phyloP scores from a whole-genome alignment of 352 stramenopile species.

The Globisporangium perplexum region DNA sequence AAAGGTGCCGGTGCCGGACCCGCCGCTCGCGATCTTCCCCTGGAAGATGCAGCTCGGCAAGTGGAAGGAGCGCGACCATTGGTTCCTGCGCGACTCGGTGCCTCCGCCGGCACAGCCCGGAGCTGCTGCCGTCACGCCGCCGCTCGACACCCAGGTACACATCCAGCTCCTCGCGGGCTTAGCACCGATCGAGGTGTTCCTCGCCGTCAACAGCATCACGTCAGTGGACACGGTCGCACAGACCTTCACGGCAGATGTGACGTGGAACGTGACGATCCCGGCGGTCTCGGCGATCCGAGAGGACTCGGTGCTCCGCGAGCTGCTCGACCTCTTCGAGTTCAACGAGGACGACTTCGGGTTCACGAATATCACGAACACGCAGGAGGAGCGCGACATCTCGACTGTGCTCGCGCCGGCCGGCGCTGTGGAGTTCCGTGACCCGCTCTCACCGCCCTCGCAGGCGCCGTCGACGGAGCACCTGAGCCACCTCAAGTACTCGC shows the following conservation, averaged over 20 bases:
- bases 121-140: constrained; percentile 16
- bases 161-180: constrained; percentile 19
- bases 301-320: constrained; percentile 22
- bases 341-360: constrained; percentile 26
- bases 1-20: constrained; percentile 1
- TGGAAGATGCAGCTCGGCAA: constrained; percentile 57
- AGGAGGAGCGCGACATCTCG: constrained; percentile 3
- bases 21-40: constrained; percentile 27
- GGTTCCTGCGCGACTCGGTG: constrained; percentile 43
- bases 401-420: background rate
- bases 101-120: constrained; percentile 11
- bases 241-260: constrained; percentile 23
- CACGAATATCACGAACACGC: constrained; percentile 18
- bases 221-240: constrained; percentile 23
- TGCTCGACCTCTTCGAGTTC: constrained; percentile 27
- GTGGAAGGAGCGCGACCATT: constrained; percentile 38
- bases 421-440: constrained; percentile 5
- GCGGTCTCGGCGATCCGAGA: constrained; percentile 25
- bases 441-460: constrained; percentile 4
- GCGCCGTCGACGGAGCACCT: background rate
- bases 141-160: constrained; percentile 1
- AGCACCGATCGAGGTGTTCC: constrained; percentile 13
- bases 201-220: constrained; percentile 22
- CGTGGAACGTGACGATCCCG: constrained; percentile 20
- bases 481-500: constrained; percentile 18